A percentile compares a stretch with the other conserved stretches of the same genome.
Evolutionary conservation across 345 rosid genomes (phyloP).

Genomic region (Boechera retrofracta): DNA sequence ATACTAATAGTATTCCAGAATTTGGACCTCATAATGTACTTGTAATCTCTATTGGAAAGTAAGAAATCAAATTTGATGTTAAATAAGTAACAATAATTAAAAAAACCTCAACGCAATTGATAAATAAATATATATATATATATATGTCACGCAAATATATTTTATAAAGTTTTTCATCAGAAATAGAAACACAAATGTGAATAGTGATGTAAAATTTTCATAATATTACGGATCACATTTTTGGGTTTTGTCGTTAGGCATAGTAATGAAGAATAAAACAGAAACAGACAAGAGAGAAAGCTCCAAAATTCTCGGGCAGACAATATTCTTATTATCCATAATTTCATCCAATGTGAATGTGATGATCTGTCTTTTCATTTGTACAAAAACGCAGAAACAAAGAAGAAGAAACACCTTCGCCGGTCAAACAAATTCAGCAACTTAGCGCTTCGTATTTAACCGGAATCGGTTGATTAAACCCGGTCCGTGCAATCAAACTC

Average conservation of each 20-base stretch:
- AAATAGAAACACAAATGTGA: slow-evolving; percentile 17
- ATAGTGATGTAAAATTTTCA: not conserved
- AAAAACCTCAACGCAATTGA: not conserved
- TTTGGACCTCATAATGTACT: not conserved
- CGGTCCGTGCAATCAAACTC: slow-evolving; percentile 73
- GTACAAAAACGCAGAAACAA: slow-evolving; percentile 23
- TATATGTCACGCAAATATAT: no score
- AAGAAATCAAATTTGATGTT: not conserved
- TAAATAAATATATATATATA: not conserved
- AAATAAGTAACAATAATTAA: not conserved
- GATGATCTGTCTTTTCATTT: slow-evolving; percentile 40
- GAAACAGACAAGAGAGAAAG: slow-evolving; percentile 41
- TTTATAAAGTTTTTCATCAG: not conserved
- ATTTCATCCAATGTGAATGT: slow-evolving; percentile 45
- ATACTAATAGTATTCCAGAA: no score
- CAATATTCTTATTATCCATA: slow-evolving; percentile 47
- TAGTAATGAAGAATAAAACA: slow-evolving; percentile 16
- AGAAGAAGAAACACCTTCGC: not conserved
- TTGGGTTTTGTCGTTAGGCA: slow-evolving; percentile 19
- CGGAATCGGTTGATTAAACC: slow-evolving; percentile 78
- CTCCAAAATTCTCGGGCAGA: slow-evolving; percentile 46
- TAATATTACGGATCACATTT: not conserved
- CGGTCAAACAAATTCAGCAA: slow-evolving; percentile 54
- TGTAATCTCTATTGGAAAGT: not conserved
- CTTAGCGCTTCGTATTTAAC: slow-evolving; percentile 89